These are phyloP conservation scores for Cercospora citrullina DNA, from an alignment of 2,329 filamentous ascomycete species.

Conservation along the genomic window DNA sequence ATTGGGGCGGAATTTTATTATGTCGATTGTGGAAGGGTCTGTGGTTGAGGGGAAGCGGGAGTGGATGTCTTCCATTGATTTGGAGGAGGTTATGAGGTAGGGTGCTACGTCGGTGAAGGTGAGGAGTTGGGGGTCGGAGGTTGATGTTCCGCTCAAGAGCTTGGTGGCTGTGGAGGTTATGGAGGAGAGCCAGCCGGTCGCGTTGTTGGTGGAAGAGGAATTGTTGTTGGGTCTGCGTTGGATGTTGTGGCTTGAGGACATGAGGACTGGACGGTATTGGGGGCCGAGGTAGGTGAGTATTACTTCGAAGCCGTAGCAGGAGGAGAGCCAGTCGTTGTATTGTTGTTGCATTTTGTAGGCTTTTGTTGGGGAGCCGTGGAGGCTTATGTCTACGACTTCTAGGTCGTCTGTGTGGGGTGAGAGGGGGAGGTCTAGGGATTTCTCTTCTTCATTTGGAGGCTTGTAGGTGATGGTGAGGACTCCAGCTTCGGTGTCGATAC, in stretches of 20 bases:
- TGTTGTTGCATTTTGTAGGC: constrained; percentile 47
- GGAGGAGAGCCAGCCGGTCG: constrained; percentile 38
- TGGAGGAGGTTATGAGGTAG: constrained; percentile 69
- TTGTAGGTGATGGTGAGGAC: constrained; percentile 44
- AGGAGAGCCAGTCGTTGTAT: constrained; percentile 48
- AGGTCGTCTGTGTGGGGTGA: constrained; percentile 41
- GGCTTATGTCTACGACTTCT: constrained; percentile 42
- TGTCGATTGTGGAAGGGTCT: constrained; percentile 35
- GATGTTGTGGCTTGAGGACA: constrained; percentile 33
- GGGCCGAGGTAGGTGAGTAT: constrained; percentile 47
- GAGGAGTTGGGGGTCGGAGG: constrained; percentile 43
- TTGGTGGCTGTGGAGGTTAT: constrained; percentile 31
- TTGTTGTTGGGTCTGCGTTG: constrained; percentile 9
- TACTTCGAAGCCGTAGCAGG: constrained; percentile 47
- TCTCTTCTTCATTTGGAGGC: constrained; percentile 35
- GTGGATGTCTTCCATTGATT: constrained; percentile 68
- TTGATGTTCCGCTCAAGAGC: constrained; percentile 16
- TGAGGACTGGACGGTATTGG: constrained; percentile 44
- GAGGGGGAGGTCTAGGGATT: constrained; percentile 44
- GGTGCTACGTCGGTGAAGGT: constrained; percentile 75
- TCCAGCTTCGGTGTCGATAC: constrained; percentile 37
- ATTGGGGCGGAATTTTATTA: constrained; percentile 51
- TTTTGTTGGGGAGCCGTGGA: constrained; percentile 46
- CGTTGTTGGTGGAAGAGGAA: not conserved
- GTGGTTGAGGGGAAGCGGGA: constrained; percentile 39